Evolutionary conservation across 495 filamentous ascomycete species (phyloP), one percentile per base, ranked within the genome.

Genomic region (Xylaria venustula): DNA sequence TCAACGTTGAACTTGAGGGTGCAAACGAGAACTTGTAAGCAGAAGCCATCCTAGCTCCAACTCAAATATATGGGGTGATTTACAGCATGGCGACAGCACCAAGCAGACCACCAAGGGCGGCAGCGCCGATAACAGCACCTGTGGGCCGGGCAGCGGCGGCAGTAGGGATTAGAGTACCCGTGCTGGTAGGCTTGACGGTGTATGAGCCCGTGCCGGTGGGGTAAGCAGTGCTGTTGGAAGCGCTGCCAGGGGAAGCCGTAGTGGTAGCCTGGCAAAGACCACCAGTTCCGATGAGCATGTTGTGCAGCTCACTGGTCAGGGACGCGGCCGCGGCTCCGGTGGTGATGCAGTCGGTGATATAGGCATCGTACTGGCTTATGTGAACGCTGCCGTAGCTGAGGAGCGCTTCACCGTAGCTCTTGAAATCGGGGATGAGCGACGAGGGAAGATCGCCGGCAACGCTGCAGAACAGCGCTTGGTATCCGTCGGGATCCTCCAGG

Each of bases 271-370:
- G 1, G 22, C 51, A 42, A 14, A 54, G 20, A 15, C 34, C 51
- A 28, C 51, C 51, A 0, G 23, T 20, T 23, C 3, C 25, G 7
- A 0, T 2, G 40, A 55, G 25, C 37, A 55, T 55, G 1, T 32
- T 1, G 17, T 55, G 36, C 15, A 55, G 25, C 1, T 55, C 20
- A 25, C n/a, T 32, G n/a, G 11, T 55, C 0, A 55, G 25, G 4
- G 36, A 44, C 1, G 52, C 28, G 15, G 52, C 52, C 9, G 37
- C 52, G 7, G 17, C 37, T 28, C 52, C 52, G 1, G 52, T 55
- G 25, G 52, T 55, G 14, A 55, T 45, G 26, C 52, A 55, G 40
- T 55, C 20, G n/a, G 52, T 55, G 40, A 55, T 45, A 17, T 44
- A 55, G 9, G 52, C 52, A 3, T 55, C 52, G n/a, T 55, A 55